A percentile compares a stretch with the other conserved stretches of the same genome.
Evolutionary conservation across 73 alveolate genomes (phyloP).

Genomic region (Paramecium biaurelia): DNA sequence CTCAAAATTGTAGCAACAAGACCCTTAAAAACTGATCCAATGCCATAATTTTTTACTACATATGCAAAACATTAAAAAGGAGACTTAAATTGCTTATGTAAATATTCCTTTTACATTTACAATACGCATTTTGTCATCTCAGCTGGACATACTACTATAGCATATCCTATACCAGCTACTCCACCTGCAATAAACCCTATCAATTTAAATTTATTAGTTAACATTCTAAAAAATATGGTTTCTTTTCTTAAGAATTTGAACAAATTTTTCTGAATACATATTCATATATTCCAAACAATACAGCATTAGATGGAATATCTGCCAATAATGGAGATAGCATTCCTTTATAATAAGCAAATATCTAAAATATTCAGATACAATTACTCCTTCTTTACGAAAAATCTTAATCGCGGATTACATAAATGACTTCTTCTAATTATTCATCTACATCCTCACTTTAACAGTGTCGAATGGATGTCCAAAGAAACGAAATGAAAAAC

Average conservation of each 20-base stretch:
- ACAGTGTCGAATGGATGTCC: constrained; percentile 20
- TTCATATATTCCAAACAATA: background rate
- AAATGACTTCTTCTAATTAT: background rate
- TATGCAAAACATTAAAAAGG: background rate
- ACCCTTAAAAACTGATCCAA: background rate
- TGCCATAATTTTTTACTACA: background rate
- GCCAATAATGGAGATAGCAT: background rate
- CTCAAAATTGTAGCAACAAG: background rate
- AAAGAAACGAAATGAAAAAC: background rate
- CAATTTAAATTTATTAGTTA: background rate
- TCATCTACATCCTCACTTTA: constrained; percentile 5
- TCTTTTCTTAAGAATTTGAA: background rate
- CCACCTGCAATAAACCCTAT: constrained; percentile 24
- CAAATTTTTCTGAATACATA: background rate
- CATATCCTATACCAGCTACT: background rate
- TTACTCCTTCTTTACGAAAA: constrained; percentile 13
- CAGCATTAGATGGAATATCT: background rate
- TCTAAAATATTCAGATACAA: background rate
- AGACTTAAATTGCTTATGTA: background rate
- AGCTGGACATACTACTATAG: background rate
- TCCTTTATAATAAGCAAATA: background rate
- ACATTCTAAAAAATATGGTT: background rate
- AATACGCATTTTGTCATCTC: background rate
- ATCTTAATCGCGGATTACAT: background rate
- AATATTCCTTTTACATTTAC: background rate